A percentile compares a stretch with the other conserved stretches of the same genome.
These are phyloP conservation scores for Artomyces pyxidatus DNA, from an alignment of 768 basidiomycete species.

Conservation along the genomic window DNA sequence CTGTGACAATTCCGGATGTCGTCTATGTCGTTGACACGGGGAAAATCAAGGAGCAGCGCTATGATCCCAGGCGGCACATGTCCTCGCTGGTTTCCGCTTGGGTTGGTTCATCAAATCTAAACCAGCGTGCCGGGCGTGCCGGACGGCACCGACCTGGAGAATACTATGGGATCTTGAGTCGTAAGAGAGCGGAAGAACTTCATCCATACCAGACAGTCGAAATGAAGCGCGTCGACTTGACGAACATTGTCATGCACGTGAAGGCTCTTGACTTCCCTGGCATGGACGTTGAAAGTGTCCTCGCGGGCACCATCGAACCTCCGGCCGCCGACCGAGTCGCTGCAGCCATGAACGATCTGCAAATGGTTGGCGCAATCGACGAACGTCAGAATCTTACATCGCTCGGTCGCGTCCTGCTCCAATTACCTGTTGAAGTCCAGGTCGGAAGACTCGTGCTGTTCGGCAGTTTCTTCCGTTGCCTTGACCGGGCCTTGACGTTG, in stretches of 20 bases:
- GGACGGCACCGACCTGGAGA: constrained; percentile 87
- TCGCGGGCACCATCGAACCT: constrained; percentile 80
- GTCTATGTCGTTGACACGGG: constrained; percentile 91
- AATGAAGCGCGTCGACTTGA: constrained; percentile 88
- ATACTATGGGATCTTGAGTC: constrained; percentile 80
- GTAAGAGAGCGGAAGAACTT: constrained; percentile 48
- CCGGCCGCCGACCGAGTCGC: constrained; percentile 69
- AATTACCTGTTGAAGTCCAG: constrained; percentile 84
- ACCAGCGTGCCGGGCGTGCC: constrained; percentile 87
- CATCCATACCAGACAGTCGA: constrained; percentile 85
- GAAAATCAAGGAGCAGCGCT: constrained; percentile 81
- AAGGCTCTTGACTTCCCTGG: constrained; percentile 87
- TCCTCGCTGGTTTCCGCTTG: constrained; percentile 85
- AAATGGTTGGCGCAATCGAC: constrained; percentile 86
- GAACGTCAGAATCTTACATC: constrained; percentile 69
- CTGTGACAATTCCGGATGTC: constrained; percentile 90
- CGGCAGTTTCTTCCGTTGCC: constrained; percentile 88
- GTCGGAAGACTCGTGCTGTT: constrained; percentile 86
- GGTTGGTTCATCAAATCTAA: constrained; percentile 85
- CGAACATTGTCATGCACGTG: constrained; percentile 93
- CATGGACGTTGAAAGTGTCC: constrained; percentile 80
- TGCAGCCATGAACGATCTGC: constrained; percentile 71
- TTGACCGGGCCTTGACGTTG: constrained; percentile 79
- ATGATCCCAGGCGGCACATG: constrained; percentile 83
- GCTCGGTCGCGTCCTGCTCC: constrained; percentile 80